Percentiles rank a stretch among this genome's conserved stretches.
phyloP scores from a whole-genome alignment of 495 filamentous ascomycete genomes.

The Aspergillus panamensis region DNA sequence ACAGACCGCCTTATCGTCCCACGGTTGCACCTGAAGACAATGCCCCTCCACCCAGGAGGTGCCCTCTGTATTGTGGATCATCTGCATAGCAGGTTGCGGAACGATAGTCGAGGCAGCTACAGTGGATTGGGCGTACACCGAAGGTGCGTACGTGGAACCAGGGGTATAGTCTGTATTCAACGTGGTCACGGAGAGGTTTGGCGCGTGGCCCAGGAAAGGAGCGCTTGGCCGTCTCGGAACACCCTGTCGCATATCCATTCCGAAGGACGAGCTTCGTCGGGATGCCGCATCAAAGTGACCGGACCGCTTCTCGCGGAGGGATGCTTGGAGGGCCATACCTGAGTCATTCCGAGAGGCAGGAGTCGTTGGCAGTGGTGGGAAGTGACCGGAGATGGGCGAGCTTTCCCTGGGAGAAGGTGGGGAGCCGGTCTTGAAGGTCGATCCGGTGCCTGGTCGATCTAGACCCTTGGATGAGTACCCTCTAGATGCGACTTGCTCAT shows the following conservation, averaged over 20 bases:
- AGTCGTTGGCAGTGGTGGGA: slow-evolving; percentile 69
- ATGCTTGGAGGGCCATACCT: slow-evolving; percentile 78
- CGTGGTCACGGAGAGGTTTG: slow-evolving; percentile 80
- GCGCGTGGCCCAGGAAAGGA: slow-evolving; percentile 76
- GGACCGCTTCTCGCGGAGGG: slow-evolving; percentile 87
- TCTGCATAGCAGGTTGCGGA: slow-evolving; percentile 82
- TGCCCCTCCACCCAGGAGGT: slow-evolving; percentile 93
- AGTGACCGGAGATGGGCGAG: slow-evolving; percentile 77
- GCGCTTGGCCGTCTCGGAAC: slow-evolving; percentile 72
- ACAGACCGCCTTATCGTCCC: slow-evolving; percentile 68
- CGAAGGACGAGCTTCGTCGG: slow-evolving; percentile 87
- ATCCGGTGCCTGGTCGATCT: slow-evolving; percentile 79
- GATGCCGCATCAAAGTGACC: slow-evolving; percentile 86
- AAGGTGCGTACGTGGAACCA: slow-evolving; percentile 84
- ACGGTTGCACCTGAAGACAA: slow-evolving; percentile 69
- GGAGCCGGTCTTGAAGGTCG: slow-evolving; percentile 65
- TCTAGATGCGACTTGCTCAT: slow-evolving; percentile 49
- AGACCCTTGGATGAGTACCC: slow-evolving; percentile 49
- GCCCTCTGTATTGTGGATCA: slow-evolving; percentile 79
- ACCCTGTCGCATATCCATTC: slow-evolving; percentile 64
- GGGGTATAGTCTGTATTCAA: slow-evolving; percentile 70
- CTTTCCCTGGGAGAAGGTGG: slow-evolving; percentile 72
- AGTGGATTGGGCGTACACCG: slow-evolving; percentile 92
- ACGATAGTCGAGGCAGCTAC: slow-evolving; percentile 98
- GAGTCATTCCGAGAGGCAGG: slow-evolving; percentile 86